phyloP scores from a whole-genome alignment of 2,329 filamentous ascomycete genomes.

The Cordyceps fumosorosea region DNA sequence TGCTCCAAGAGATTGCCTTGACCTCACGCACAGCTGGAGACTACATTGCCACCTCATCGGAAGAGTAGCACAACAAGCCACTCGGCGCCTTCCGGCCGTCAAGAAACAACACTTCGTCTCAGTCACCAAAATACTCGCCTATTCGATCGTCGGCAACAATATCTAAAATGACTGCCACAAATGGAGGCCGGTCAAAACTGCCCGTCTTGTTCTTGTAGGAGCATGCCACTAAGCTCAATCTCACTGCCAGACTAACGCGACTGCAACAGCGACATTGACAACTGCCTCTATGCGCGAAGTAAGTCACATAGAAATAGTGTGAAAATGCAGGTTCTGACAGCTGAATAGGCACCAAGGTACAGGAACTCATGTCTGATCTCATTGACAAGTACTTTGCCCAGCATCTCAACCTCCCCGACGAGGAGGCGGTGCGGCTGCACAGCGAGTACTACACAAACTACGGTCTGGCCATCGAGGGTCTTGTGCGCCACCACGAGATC shows the following conservation, averaged over 20 bases:
- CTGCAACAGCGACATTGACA: conserved; percentile 81
- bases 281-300: conserved; percentile 92
- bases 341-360: conserved; percentile 62
- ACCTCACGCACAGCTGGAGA: not conserved
- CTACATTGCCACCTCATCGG: not conserved
- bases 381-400: conserved; percentile 60
- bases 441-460: conserved; percentile 92
- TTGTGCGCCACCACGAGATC: conserved; percentile 90
- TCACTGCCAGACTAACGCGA: not conserved
- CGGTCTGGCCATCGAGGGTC: conserved; percentile 91
- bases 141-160: not conserved
- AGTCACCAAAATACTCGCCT: not conserved
- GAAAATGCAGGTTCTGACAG: not conserved
- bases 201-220: conserved; percentile 39
- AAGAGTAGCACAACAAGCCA: not conserved
- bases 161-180: conserved; percentile 26
- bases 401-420: conserved; percentile 65
- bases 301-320: conserved; percentile 23
- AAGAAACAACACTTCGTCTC: not conserved
- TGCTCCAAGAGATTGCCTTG: not conserved
- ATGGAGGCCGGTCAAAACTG: conserved; percentile 27
- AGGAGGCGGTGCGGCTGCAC: conserved; percentile 82
- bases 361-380: conserved; percentile 79
- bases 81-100: not conserved
- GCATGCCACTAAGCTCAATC: not conserved